Percentiles rank a stretch among this genome's conserved stretches.
Conservation (phyloP, 257 asterid species). For the Galeopsis tetrahit region DNA sequence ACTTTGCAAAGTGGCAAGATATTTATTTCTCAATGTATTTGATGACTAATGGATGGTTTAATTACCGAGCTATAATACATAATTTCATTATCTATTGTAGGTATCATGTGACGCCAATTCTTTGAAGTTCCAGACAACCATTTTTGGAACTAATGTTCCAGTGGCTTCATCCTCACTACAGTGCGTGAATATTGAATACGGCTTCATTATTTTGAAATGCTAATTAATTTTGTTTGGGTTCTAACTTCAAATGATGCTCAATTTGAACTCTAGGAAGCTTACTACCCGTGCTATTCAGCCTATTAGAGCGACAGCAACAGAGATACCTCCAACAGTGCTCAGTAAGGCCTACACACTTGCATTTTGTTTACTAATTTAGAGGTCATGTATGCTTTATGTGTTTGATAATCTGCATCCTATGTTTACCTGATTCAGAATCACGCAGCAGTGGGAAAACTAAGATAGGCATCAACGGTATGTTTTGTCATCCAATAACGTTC, state of each 20-base stretch:
- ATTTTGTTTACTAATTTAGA: neutral
- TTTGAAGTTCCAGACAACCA: slow-evolving; percentile 62
- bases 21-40: neutral
- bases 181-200: slow-evolving; percentile 53
- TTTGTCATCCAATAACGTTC: slow-evolving; percentile 7
- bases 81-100: slow-evolving; percentile 36
- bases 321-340: slow-evolving; percentile 69
- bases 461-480: slow-evolving; percentile 91
- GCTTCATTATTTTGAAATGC: neutral
- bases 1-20: neutral
- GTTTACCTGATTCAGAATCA: slow-evolving; percentile 56
- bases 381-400: slow-evolving; percentile 14
- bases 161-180: slow-evolving; percentile 51
- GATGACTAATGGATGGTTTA: slow-evolving; percentile 6
- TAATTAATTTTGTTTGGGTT: neutral
- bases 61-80: neutral
- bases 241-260: slow-evolving; percentile 11
- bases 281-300: slow-evolving; percentile 48
- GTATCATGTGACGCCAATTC: slow-evolving; percentile 49
- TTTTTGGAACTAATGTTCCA: slow-evolving; percentile 52
- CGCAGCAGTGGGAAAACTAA: slow-evolving; percentile 62
- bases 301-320: slow-evolving; percentile 78
- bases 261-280: slow-evolving; percentile 45
- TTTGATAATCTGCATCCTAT: slow-evolving; percentile 32
- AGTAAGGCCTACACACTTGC: slow-evolving; percentile 45